A percentile compares a stretch with the other conserved stretches of the same genome.
Conservation (phyloP, 2,329 filamentous ascomycete genomes). For the Pseudogymnoascus sp. region DNA sequence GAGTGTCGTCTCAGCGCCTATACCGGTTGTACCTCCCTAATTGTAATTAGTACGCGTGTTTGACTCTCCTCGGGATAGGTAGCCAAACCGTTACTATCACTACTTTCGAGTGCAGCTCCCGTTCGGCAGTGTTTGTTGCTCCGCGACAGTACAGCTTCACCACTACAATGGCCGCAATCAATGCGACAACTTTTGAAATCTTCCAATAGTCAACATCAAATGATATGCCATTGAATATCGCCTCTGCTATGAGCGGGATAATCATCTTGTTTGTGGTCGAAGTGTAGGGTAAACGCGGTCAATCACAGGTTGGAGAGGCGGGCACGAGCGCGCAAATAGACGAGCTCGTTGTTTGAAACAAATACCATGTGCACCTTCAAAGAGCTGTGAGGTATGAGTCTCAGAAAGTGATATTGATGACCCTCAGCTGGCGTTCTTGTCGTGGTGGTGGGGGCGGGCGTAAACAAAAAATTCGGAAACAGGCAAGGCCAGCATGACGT, state of each 20-base stretch:
- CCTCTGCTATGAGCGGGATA: slow-evolving; percentile 25
- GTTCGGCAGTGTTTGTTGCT: slow-evolving; percentile 63
- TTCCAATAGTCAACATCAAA: slow-evolving; percentile 30
- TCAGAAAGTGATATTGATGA: not conserved
- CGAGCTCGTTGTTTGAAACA: not conserved
- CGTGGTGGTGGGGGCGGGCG: not conserved
- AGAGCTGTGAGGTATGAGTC: not conserved
- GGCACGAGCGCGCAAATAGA: not conserved
- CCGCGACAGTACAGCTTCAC: slow-evolving; percentile 75
- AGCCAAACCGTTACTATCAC: slow-evolving; percentile 72
- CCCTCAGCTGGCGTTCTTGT: not conserved
- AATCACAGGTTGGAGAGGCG: not conserved
- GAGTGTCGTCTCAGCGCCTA: slow-evolving; percentile 69
- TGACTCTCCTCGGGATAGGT: not conserved
- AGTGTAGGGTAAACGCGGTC: not conserved
- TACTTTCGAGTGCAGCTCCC: slow-evolving; percentile 87
- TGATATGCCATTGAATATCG: slow-evolving; percentile 19
- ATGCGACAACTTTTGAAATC: slow-evolving; percentile 45
- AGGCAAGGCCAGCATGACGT: slow-evolving; percentile 6
- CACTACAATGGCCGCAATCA: slow-evolving; percentile 45
- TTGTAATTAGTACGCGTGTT: slow-evolving; percentile 18
- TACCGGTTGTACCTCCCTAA: slow-evolving; percentile 81
- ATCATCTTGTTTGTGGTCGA: slow-evolving; percentile 22
- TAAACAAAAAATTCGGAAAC: slow-evolving; percentile 17
- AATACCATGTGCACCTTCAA: not conserved